These are phyloP conservation scores for Lactarius hengduanensis DNA, from an alignment of 768 basidiomycete genomes.

Conservation along the genomic window DNA sequence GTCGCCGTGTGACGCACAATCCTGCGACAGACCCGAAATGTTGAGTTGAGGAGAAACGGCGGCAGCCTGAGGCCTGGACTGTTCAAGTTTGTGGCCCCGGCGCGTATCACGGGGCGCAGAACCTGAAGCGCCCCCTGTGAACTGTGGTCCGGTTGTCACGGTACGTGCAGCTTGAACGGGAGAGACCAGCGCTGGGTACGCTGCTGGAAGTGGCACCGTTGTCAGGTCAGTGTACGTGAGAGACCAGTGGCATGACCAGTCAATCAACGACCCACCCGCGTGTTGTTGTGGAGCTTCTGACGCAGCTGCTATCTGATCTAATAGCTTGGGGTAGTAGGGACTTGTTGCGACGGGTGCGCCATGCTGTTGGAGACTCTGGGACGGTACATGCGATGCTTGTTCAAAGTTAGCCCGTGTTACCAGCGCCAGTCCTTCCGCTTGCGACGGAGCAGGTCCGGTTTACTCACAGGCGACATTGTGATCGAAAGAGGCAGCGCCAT, in stretches of 20 bases:
- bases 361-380: not conserved
- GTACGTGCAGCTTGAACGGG: not conserved
- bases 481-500: not conserved
- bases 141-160: not conserved
- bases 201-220: not conserved
- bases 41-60: not conserved
- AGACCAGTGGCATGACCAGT: too few relatives aligned
- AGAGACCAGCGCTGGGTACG: not conserved
- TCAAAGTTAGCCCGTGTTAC: conserved; percentile 1
- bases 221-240: not conserved
- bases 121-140: not conserved
- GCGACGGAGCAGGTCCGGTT: not conserved
- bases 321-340: not conserved
- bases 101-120: not conserved
- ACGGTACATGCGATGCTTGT: not conserved
- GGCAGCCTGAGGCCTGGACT: not conserved
- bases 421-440: not conserved
- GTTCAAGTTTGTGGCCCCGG: not conserved
- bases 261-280: not conserved
- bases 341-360: not conserved
- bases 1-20: not conserved
- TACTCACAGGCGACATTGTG: not conserved
- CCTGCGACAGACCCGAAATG: not conserved
- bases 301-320: not conserved
- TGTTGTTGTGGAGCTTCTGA: not conserved